Base-by-base conservation (phyloP, 257 asterid species). In the Nicotiana paniculata region DNA sequence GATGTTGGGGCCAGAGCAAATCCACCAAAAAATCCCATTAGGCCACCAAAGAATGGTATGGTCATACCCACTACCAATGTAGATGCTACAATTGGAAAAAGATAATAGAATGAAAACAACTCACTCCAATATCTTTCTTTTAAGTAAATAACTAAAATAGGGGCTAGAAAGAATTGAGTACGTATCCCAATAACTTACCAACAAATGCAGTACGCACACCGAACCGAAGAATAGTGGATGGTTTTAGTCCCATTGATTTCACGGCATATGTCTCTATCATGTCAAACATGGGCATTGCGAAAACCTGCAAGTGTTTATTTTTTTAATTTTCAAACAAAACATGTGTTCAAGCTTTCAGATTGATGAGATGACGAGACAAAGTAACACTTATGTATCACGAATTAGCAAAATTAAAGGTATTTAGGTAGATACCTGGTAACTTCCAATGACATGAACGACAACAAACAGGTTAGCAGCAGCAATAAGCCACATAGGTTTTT, bases 21-120 rank as follows among this genome's bases (percentile, higher is more conserved):
- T 72, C 98, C 98, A 74, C 98, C 98, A 67, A 94, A 93, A 89
- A 94, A 94, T 77, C 97, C 97, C 83, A 94, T 91, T 66, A 93
- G 86, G 9, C 92, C 98, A 61, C 97, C 97, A 80, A 94, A 94
- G 90, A 94, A 94, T 11, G 98, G 98, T 81, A 94, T 80, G 55
- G 93, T 87, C 88, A 93, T 90, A 62, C 86, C 98, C 69, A 91
- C 11, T 59, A 93, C 83, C 94, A 91, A 89, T 0, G 98, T 94
- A n/a, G 91, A 0, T 9, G 54, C 97, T 93, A 84, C 86, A 77
- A 59, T 0, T 43, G 51, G 9, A 57, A 61, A 55, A 39, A 11
- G 69, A 39, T 13, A n/a, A 46, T 51, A 81, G 32, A 10, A n/a
- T 32, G 10, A 7, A 57, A 15, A 32, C 3, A 30, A 55, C 3